phyloP scores from a whole-genome alignment of 768 basidiomycete species.

The Zangia roseola region DNA sequence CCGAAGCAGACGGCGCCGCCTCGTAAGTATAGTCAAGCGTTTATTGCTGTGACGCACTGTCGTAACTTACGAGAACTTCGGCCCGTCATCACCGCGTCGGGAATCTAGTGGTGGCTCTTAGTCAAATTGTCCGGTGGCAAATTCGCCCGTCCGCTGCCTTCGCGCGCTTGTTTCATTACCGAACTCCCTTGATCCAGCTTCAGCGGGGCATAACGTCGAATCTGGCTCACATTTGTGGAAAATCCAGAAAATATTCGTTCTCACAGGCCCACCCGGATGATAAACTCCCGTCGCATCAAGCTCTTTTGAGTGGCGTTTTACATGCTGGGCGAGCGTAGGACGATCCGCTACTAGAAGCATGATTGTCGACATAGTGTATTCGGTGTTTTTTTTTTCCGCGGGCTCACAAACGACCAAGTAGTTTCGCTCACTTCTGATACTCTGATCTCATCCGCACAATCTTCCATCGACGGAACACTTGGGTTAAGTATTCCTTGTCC shows the following conservation, averaged over 20 bases:
- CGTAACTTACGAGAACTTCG: slow-evolving; percentile 12
- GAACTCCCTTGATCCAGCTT: no score
- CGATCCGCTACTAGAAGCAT: slow-evolving; percentile 15
- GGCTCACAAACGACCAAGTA: not conserved
- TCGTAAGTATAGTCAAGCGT: not conserved
- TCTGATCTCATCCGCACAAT: no score
- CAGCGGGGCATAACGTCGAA: no score
- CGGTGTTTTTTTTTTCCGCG: slow-evolving; percentile 1
- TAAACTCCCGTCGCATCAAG: not conserved
- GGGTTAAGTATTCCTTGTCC: not conserved
- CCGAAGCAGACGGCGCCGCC: slow-evolving; percentile 5
- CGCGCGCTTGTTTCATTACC: slow-evolving; percentile 10
- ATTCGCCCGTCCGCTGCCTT: slow-evolving; percentile 9
- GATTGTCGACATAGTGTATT: slow-evolving; percentile 10
- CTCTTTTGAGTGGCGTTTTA: not conserved
- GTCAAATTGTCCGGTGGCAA: slow-evolving; percentile 10
- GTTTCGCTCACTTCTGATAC: not conserved
- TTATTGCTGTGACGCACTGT: slow-evolving; percentile 7
- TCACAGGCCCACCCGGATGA: not conserved
- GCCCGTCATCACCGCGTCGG: slow-evolving; percentile 1
- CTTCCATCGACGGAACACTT: not conserved
- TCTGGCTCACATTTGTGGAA: not conserved
- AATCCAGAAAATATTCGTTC: not conserved
- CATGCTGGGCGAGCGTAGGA: slow-evolving; percentile 3
- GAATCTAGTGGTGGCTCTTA: slow-evolving; percentile 3